Base-by-base conservation (phyloP, 2,329 filamentous ascomycete genomes). In the Cladophialophora carrionii region DNA sequence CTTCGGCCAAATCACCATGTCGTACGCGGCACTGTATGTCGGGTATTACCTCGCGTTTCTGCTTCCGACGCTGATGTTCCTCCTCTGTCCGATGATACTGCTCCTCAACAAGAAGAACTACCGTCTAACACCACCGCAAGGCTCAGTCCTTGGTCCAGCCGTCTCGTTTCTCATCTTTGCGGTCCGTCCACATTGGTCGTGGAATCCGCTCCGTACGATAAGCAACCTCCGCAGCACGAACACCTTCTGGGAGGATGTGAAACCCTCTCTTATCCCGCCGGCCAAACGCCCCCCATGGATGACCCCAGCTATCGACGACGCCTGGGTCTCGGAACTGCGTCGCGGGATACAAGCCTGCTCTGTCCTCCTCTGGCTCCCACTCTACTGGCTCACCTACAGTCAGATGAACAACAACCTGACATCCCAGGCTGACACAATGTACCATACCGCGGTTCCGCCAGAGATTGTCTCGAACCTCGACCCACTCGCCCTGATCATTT, bases 311-410 rank as follows among this genome's bases (percentile, higher is more conserved):
- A 92, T 92, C 71, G 90, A 94, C 67, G 90, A 94, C 70, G 85
- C 85, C 57, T 94, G 90, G 89, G 90, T 94, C 32, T 90, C 92
- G 74, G 88, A 92, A 73, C 87, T 92, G 55, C 82, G 83, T 57
- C 87, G 90, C 76, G 89, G 89, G 66, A 80, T 90, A 64, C 81
- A 84, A 71, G 88, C 88, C 62, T 90, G 88, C 80, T 82, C 85
- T 69, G 88, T 91, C 37, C 93, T 90, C 76, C 78, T 85, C 65
- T 84, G 82, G 77, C 85, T 79, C 62, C 81, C 81, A 17, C 74
- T 83, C 6, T 84, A 79, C 72, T 79, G 77, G 77, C 68, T 54
- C 73, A 69, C 31, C 34, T 53, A 68, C 26, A 62, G 58, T 22
- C 63, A 68, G 53, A 51, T 69, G 29, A 62, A 68, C 63, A 72